Evolutionary conservation across 345 rosid species (phyloP), one percentile per base, ranked within the genome.

Genomic region (Arabis hirsuta): DNA sequence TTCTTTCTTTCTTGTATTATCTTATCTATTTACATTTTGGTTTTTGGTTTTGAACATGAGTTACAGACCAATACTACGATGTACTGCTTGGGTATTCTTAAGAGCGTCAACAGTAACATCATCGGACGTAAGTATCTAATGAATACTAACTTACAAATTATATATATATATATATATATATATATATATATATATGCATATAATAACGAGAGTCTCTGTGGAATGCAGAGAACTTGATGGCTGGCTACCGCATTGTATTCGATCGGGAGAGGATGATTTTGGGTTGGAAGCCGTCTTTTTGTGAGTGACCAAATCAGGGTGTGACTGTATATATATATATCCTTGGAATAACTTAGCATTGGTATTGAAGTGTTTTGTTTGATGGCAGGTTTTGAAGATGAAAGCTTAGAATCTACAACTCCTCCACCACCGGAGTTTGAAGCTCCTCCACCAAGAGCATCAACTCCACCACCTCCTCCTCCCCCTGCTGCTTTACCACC

Each of bases 111-210:
- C 31, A 63, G 80, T 43, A 86, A 93, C 62, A 80, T 91, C 76
- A 87, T 93, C n/a, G 98, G 96, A 78, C 97, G 96, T 91, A 74
- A 87, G 97, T 84, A 66, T 78, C 76, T 55, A 16, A 16, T 16
- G 24, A 24, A n/a, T 46, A 42, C 26, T 52, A 41, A 43, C 5
- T n/a, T 43, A 14, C 19, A 44, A 29, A 3, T 24, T 67, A 22
- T 7, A 11, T 32, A 22, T 5, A 36, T 51, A 22, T 50, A 20
- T 31, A 0, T 34, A 34, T 1, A 36, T 51, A 22, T 50, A 20
- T 46, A n/a, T n/a, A n/a, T 31, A 0, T 34, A 34, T 1, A 36
- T 51, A 22, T 50, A 20, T 46, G 4, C 22, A 24, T 44, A 9
- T 44, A 43, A 39, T 43, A 7, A 36, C 8, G 57, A 34, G 68